Conservation (phyloP, 2,329 filamentous ascomycete species). For the Blumeriella jaapii region DNA sequence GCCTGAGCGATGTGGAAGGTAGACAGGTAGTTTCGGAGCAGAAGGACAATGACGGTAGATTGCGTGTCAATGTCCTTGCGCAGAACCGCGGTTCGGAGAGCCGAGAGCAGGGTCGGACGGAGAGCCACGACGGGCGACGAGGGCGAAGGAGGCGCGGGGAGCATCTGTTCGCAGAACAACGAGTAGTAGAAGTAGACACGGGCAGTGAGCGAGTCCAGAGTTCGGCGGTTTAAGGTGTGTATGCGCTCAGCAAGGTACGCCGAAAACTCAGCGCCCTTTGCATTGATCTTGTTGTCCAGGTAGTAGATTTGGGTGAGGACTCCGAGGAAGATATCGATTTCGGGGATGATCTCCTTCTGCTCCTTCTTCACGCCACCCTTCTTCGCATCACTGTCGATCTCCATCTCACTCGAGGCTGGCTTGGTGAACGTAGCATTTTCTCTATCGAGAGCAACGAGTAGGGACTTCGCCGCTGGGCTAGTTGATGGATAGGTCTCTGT, state of each 20-base stretch:
- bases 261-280: conserved; percentile 77
- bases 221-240: conserved; percentile 82
- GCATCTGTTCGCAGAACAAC: conserved; percentile 84
- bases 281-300: conserved; percentile 71
- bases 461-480: conserved; percentile 50
- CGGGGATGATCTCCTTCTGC: conserved; percentile 66
- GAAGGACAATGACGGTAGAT: conserved; percentile 84
- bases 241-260: conserved; percentile 72
- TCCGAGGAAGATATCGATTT: conserved; percentile 80
- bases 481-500: conserved; percentile 63
- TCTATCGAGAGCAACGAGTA: conserved; percentile 60
- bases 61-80: conserved; percentile 97
- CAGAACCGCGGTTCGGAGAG: conserved; percentile 86
- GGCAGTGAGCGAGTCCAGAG: conserved; percentile 83
- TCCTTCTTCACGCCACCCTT: conserved; percentile 46
- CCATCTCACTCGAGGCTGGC: conserved; percentile 53
- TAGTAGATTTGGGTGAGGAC: conserved; percentile 81
- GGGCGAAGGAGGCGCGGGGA: conserved; percentile 77
- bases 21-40: conserved; percentile 89
- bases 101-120: conserved; percentile 74
- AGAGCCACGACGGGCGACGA: conserved; percentile 80
- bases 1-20: conserved; percentile 96
- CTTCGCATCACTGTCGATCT: conserved; percentile 55
- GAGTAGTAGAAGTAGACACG: conserved; percentile 98
- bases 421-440: conserved; percentile 52